phyloP scores from a whole-genome alignment of 495 filamentous ascomycete genomes.

The Penicillium soppii region DNA sequence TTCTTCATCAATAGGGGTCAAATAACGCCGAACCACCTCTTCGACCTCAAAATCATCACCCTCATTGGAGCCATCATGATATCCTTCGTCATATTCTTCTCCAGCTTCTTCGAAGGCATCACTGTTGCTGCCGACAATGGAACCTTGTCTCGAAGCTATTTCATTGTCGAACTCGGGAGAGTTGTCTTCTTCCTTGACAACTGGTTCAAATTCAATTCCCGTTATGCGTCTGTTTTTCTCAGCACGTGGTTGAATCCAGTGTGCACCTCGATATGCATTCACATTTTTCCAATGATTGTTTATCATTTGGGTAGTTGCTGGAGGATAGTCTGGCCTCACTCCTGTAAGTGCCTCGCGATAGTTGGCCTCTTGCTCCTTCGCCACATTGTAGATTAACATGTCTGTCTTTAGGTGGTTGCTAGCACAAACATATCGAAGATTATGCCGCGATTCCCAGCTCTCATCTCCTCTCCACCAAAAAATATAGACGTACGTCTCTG shows the following conservation, averaged over 20 bases:
- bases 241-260: background rate
- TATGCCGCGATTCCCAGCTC: background rate
- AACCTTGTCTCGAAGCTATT: background rate
- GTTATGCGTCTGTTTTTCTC: background rate
- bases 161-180: background rate
- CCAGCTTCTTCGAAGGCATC: background rate
- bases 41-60: background rate
- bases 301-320: background rate
- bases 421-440: background rate
- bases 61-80: background rate
- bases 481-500: background rate
- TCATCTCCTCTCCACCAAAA: background rate
- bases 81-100: background rate
- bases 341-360: background rate
- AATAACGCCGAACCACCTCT: background rate
- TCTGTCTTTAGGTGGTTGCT: background rate
- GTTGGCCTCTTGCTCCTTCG: background rate
- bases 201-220: background rate
- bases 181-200: background rate
- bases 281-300: background rate
- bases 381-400: background rate
- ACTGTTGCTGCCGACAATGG: too few relatives aligned
- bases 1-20: background rate
- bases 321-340: background rate
- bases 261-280: background rate